These are phyloP conservation scores for Colletotrichum trifolii DNA, from an alignment of 2,329 filamentous ascomycete genomes.

Conservation along the genomic window DNA sequence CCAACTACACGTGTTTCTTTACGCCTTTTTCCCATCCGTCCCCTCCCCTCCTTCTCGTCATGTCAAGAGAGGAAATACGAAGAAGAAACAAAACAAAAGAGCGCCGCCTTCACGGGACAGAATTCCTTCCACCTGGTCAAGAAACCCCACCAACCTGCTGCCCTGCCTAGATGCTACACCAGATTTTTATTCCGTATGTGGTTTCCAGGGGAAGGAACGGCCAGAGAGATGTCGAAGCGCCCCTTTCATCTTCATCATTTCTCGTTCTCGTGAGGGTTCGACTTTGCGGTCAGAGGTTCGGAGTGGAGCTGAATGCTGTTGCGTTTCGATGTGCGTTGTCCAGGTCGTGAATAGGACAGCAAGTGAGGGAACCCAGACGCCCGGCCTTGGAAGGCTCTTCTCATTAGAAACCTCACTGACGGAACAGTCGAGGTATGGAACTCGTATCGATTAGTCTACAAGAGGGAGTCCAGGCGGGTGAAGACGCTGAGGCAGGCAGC, in stretches of 20 bases:
- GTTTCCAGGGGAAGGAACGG: constrained; percentile 18
- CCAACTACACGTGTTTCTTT: constrained; percentile 29
- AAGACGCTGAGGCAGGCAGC: constrained; percentile 97
- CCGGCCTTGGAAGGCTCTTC: too few relatives aligned
- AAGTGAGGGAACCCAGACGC: not conserved
- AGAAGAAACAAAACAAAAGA: constrained; percentile 13
- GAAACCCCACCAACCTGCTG: constrained; percentile 22
- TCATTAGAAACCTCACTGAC: too few relatives aligned
- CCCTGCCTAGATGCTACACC: constrained; percentile 32
- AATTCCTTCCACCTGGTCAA: constrained; percentile 1
- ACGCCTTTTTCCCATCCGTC: constrained; percentile 17
- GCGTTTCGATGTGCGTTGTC: constrained; percentile 25
- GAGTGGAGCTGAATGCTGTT: constrained; percentile 17
- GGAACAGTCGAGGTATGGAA: constrained; percentile 5
- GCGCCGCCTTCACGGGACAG: constrained; percentile 23
- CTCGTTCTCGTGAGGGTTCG: constrained; percentile 29
- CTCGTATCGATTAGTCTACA: constrained; percentile 63
- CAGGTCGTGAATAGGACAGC: constrained; percentile 27
- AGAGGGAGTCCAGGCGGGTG: constrained; percentile 93
- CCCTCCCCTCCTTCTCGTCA: not conserved
- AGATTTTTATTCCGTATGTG: constrained; percentile 16
- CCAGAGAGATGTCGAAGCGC: not conserved
- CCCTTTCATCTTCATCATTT: constrained; percentile 25
- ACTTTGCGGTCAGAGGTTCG: constrained; percentile 6
- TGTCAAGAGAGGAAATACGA: constrained; percentile 4